Evolutionary conservation across 2,329 filamentous ascomycete species (phyloP).

Genomic region (Lachnellula occidentalis): DNA sequence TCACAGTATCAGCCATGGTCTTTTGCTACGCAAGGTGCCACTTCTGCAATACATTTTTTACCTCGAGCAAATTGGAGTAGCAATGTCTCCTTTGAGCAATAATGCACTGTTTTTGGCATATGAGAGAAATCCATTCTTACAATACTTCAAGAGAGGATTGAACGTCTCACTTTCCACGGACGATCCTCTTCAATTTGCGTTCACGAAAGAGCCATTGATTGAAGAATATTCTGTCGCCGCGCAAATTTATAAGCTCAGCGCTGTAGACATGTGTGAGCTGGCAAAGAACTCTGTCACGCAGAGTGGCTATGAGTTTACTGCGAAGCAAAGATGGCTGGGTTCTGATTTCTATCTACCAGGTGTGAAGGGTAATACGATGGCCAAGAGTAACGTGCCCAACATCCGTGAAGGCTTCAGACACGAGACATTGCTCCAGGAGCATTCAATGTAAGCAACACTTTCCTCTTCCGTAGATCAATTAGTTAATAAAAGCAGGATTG

Average conservation of each 20-base stretch:
- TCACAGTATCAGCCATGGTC: constrained; percentile 93
- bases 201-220: constrained; percentile 95
- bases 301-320: constrained; percentile 81
- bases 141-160: constrained; percentile 89
- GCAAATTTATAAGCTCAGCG: constrained; percentile 95
- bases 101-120: constrained; percentile 96
- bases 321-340: constrained; percentile 92
- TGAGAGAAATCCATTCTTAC: constrained; percentile 91
- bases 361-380: constrained; percentile 81
- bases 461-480: neutral
- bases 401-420: constrained; percentile 85
- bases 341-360: constrained; percentile 71
- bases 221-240: constrained; percentile 97
- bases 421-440: constrained; percentile 78
- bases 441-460: constrained; percentile 63
- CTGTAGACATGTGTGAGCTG: constrained; percentile 97
- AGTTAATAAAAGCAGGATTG: constrained; percentile 27
- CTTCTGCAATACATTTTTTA: constrained; percentile 97
- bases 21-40: constrained; percentile 88
- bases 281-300: constrained; percentile 95
- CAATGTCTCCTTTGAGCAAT: constrained; percentile 98
- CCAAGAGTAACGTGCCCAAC: constrained; percentile 94
- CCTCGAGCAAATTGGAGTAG: constrained; percentile 94
- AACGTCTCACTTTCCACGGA: constrained; percentile 97
- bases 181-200: constrained; percentile 94